Evolutionary conservation across 78 protist species (phyloP).

Genomic region (Dictyostelium firmibasis): DNA sequence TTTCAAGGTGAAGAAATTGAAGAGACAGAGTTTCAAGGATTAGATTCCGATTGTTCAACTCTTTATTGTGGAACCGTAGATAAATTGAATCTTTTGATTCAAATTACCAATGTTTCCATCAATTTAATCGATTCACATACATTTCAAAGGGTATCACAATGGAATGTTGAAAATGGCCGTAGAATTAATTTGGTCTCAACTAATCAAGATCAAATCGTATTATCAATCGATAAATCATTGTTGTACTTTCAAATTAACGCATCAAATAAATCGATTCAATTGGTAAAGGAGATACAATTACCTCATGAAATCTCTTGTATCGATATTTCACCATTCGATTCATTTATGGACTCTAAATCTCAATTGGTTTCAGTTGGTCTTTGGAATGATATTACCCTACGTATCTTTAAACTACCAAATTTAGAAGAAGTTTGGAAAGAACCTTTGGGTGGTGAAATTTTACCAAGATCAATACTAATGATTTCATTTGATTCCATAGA

Average conservation of each 20-base stretch:
- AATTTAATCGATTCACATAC: not conserved
- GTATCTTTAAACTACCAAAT: constrained; percentile 81
- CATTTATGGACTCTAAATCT: constrained; percentile 5
- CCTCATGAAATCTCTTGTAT: constrained; percentile 89
- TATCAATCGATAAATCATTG: constrained; percentile 66
- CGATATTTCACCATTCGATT: constrained; percentile 39
- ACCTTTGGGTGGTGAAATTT: constrained; percentile 73
- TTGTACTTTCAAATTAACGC: constrained; percentile 48
- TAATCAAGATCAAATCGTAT: constrained; percentile 62
- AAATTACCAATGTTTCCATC: constrained; percentile 58
- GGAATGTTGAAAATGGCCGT: constrained; percentile 28
- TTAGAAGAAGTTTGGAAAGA: constrained; percentile 65
- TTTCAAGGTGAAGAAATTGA: constrained; percentile 87
- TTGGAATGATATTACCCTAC: constrained; percentile 88
- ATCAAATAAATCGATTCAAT: not conserved
- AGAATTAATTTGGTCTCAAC: constrained; percentile 67
- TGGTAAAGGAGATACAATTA: constrained; percentile 6
- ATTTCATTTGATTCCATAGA: constrained; percentile 60
- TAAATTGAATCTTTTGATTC: not conserved
- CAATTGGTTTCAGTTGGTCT: constrained; percentile 82
- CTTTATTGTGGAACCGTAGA: constrained; percentile 78
- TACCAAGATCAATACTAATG: constrained; percentile 90
- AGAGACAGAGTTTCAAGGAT: constrained; percentile 84
- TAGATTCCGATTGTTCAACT: constrained; percentile 73
- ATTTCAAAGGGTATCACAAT: not conserved